These are phyloP conservation scores for Rhizophagus prolifer DNA, from an alignment of 192 early-diverging fungal species.

Conservation along the genomic window DNA sequence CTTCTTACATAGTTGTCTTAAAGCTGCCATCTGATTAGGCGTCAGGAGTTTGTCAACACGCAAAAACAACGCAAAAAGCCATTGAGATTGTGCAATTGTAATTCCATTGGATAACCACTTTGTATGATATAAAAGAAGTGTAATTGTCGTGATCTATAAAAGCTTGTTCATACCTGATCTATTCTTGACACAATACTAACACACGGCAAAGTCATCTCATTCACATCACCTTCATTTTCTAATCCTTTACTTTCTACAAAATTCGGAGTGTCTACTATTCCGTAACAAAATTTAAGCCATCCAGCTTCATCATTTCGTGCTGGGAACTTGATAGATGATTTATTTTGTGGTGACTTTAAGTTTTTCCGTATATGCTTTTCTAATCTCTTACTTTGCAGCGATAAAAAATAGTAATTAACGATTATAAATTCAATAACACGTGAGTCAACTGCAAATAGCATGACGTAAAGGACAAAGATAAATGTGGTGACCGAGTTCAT, in stretches of 20 bases:
- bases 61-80: constrained; percentile 38
- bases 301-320: constrained; percentile 4
- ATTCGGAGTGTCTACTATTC: neutral
- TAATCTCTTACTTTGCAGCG: neutral
- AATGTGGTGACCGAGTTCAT: neutral
- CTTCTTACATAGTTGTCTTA: constrained; percentile 37
- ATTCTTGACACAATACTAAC: constrained; percentile 18
- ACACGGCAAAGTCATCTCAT: constrained; percentile 2
- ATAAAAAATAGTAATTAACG: neutral
- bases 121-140: constrained; percentile 22
- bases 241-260: neutral
- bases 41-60: constrained; percentile 39
- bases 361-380: neutral
- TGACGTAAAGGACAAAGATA: no score
- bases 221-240: neutral
- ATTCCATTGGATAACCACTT: constrained; percentile 21
- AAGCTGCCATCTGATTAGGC: constrained; percentile 33
- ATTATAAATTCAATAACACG: neutral
- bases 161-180: constrained; percentile 6
- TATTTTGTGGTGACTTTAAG: neutral
- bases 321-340: constrained; percentile 6
- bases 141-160: constrained; percentile 23
- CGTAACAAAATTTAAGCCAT: constrained; percentile 29
- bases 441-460: no score
- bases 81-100: constrained; percentile 28